These are phyloP conservation scores for Boletus tomentosulus DNA, from an alignment of 768 basidiomycete genomes.

Conservation along the genomic window DNA sequence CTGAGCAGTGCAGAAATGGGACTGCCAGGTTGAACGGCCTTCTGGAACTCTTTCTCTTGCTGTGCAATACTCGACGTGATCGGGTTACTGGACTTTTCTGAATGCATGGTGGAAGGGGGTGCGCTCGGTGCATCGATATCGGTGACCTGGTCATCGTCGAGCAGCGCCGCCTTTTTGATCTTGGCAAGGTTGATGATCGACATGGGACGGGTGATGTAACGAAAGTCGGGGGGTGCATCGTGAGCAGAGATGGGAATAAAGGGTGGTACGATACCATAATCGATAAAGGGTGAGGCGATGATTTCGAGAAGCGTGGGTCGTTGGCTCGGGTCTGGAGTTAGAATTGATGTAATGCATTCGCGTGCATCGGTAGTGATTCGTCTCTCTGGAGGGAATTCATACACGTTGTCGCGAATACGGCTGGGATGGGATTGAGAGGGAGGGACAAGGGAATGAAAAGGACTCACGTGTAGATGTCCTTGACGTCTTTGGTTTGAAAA, in stretches of 20 bases:
- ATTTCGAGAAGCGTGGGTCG: slow-evolving; percentile 86
- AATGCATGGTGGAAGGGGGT: slow-evolving; percentile 12
- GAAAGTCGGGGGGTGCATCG: slow-evolving; percentile 71
- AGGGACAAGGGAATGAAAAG: background rate
- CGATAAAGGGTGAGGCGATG: slow-evolving; percentile 81
- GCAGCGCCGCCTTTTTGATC: slow-evolving; percentile 54
- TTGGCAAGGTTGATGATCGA: slow-evolving; percentile 68
- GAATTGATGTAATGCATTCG: slow-evolving; percentile 76
- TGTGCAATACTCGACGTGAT: slow-evolving; percentile 65
- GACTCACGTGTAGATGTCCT: slow-evolving; percentile 86
- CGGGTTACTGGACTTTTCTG: slow-evolving; percentile 32
- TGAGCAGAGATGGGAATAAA: slow-evolving; percentile 79
- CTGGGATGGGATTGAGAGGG: slow-evolving; percentile 35
- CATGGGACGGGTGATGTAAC: slow-evolving; percentile 54
- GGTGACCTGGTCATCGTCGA: slow-evolving; percentile 59
- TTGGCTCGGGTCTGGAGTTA: slow-evolving; percentile 77
- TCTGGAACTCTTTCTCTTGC: slow-evolving; percentile 95
- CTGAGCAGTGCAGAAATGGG: slow-evolving; percentile 90
- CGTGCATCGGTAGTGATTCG: slow-evolving; percentile 66
- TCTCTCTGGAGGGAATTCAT: slow-evolving; percentile 83
- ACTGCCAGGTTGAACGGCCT: slow-evolving; percentile 90
- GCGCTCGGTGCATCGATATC: slow-evolving; percentile 42
- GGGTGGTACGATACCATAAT: slow-evolving; percentile 71
- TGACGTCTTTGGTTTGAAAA: slow-evolving; percentile 98
- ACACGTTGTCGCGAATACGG: slow-evolving; percentile 90